Conservation (phyloP, 768 basidiomycete genomes). For the Tulasnella sp. region DNA sequence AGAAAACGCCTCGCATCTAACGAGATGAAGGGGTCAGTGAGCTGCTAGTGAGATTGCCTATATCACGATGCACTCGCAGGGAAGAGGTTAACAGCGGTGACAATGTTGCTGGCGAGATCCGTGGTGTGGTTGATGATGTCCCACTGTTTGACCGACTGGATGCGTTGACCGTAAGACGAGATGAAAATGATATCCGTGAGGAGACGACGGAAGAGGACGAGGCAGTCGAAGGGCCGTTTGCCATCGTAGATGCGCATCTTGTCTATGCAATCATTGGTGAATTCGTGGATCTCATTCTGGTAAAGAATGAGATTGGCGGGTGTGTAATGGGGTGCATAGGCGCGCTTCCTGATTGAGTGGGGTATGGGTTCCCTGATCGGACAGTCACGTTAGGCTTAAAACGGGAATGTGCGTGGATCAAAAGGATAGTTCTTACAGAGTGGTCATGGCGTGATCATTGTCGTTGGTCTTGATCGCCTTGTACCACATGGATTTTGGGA, state of each 20-base stretch:
- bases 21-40: background rate
- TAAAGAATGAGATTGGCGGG: slow-evolving; percentile 1
- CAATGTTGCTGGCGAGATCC: slow-evolving; percentile 2
- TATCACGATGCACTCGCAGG: background rate
- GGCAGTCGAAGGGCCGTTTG: slow-evolving; percentile 1
- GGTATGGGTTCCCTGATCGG: background rate
- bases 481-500: slow-evolving; percentile 1
- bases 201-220: slow-evolving; percentile 12
- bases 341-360: slow-evolving; percentile 8
- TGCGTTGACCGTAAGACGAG: slow-evolving; percentile 13
- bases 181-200: slow-evolving; percentile 10
- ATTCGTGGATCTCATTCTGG: slow-evolving; percentile 9
- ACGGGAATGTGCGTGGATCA: background rate
- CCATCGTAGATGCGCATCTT: slow-evolving; percentile 9
- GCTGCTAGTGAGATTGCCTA: background rate
- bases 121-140: slow-evolving; percentile 3
- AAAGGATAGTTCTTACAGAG: background rate
- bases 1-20: background rate
- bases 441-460: slow-evolving; percentile 12
- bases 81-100: slow-evolving; percentile 11
- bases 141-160: slow-evolving; percentile 12
- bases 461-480: slow-evolving; percentile 10
- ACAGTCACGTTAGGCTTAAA: background rate
- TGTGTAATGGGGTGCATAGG: slow-evolving; percentile 8
- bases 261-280: background rate